Evolutionary conservation across 495 filamentous ascomycete species (phyloP).

Genomic region (Neurospora cerealis): DNA sequence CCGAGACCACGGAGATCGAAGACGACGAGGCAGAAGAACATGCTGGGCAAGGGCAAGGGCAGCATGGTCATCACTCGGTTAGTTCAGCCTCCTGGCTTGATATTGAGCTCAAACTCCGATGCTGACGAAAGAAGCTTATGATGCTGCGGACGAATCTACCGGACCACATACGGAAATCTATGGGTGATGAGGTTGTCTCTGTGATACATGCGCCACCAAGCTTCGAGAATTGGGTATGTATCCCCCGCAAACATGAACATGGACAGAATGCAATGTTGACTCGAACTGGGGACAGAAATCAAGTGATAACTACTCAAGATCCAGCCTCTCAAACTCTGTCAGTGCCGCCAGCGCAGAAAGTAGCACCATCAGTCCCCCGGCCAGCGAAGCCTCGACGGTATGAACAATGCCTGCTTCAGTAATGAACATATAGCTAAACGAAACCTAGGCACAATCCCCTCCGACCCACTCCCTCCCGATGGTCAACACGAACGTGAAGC

Average conservation of each 20-base stretch:
- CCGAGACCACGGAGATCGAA: conserved; percentile 62
- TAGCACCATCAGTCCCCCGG: conserved; percentile 19
- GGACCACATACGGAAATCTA: conserved; percentile 40
- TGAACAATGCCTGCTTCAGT: conserved; percentile 10
- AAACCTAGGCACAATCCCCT: conserved; percentile 12
- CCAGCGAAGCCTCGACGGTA: conserved; percentile 23
- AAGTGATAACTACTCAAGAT: conserved; percentile 17
- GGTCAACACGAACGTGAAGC: conserved; percentile 58
- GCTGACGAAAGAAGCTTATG: conserved; percentile 34
- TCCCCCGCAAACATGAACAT: not conserved
- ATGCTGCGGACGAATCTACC: conserved; percentile 52
- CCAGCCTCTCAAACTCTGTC: conserved; percentile 12
- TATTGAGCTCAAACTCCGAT: conserved; percentile 3
- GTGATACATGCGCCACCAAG: conserved; percentile 81
- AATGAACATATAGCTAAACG: conserved; percentile 6
- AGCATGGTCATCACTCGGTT: conserved; percentile 28
- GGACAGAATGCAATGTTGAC: conserved; percentile 1
- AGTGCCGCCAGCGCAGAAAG: conserved; percentile 15
- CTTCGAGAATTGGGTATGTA: conserved; percentile 66
- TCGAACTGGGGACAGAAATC: conserved; percentile 23
- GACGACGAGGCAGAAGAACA: conserved; percentile 49
- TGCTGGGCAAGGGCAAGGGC: conserved; percentile 7
- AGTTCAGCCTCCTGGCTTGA: conserved; percentile 12
- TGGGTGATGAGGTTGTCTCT: conserved; percentile 66
- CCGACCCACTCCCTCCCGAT: conserved; percentile 46